These are phyloP conservation scores for Acanthamoeba castellanii DNA, from an alignment of 208 protist species.

Conservation along the genomic window DNA sequence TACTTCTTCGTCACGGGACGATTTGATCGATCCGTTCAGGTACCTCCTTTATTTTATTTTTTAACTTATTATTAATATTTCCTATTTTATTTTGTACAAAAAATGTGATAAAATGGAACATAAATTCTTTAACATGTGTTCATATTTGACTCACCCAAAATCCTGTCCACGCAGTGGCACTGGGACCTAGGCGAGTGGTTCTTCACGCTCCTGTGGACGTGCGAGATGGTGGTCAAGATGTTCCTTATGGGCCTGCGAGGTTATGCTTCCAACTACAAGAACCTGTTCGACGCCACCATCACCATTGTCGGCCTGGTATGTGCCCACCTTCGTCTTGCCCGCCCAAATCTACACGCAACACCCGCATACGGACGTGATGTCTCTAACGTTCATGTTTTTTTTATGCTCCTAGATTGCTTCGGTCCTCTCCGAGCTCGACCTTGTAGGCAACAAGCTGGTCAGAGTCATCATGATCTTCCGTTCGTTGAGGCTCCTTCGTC, in stretches of 20 bases:
- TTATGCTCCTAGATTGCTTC: neutral
- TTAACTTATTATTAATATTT: no score
- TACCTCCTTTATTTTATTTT: neutral
- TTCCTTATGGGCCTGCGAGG: constrained; percentile 38
- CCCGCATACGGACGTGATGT: no score
- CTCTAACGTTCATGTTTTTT: neutral
- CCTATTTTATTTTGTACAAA: no score
- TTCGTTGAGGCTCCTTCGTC: constrained; percentile 42
- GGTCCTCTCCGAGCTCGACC: constrained; percentile 8
- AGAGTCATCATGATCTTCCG: constrained; percentile 46
- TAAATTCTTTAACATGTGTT: no score
- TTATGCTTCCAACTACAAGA: constrained; percentile 29
- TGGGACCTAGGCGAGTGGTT: constrained; percentile 20
- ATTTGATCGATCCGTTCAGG: constrained; percentile 5
- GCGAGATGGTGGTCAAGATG: constrained; percentile 19
- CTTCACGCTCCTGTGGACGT: constrained; percentile 40
- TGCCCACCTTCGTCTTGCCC: neutral
- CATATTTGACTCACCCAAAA: no score
- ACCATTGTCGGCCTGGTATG: constrained; percentile 17
- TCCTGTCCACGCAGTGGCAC: neutral
- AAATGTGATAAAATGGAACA: no score
- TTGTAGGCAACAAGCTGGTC: constrained; percentile 24
- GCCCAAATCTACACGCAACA: neutral
- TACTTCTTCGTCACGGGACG: constrained; percentile 51
- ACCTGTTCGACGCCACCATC: constrained; percentile 36